Evolutionary conservation across 1,284 basidiomycete species (phyloP).

Genomic region (Moesziomyces sp.): DNA sequence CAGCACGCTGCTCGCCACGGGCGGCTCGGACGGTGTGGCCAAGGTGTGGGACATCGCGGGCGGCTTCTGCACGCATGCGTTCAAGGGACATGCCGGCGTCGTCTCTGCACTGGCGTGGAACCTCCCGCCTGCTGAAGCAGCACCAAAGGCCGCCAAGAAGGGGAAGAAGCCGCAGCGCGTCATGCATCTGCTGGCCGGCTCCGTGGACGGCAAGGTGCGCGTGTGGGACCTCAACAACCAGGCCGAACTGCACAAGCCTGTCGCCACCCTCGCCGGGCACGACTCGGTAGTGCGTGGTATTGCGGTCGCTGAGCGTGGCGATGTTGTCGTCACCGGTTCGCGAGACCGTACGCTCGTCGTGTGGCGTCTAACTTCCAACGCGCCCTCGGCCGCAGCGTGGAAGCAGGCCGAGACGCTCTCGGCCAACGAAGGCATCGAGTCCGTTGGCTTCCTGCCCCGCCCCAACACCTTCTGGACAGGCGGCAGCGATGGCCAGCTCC

Average conservation of each 20-base stretch:
- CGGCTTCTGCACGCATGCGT: conserved; percentile 92
- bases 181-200: conserved; percentile 88
- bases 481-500: conserved; percentile 52
- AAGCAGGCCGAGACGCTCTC: conserved; percentile 55
- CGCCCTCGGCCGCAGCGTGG: conserved; percentile 29
- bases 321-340: conserved; percentile 50
- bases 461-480: conserved; percentile 55
- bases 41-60: conserved; percentile 94
- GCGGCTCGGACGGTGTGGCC: conserved; percentile 92
- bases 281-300: conserved; percentile 64
- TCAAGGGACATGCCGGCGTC: conserved; percentile 90
- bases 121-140: conserved; percentile 73
- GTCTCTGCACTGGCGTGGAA: conserved; percentile 90
- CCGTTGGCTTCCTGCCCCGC: conserved; percentile 50
- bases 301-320: conserved; percentile 51
- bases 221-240: conserved; percentile 62
- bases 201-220: conserved; percentile 71
- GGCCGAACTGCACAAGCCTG: conserved; percentile 46
- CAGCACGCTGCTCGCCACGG: conserved; percentile 89
- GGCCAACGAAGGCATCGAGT: conserved; percentile 62
- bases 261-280: conserved; percentile 52
- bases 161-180: conserved; percentile 55
- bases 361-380: conserved; percentile 39
- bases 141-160: conserved; percentile 3
- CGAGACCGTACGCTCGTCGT: conserved; percentile 60